A percentile compares a stretch with the other conserved stretches of the same genome.
Conservation (phyloP, 2,329 filamentous ascomycete species). For the Phaeosphaeriaceae sp. region DNA sequence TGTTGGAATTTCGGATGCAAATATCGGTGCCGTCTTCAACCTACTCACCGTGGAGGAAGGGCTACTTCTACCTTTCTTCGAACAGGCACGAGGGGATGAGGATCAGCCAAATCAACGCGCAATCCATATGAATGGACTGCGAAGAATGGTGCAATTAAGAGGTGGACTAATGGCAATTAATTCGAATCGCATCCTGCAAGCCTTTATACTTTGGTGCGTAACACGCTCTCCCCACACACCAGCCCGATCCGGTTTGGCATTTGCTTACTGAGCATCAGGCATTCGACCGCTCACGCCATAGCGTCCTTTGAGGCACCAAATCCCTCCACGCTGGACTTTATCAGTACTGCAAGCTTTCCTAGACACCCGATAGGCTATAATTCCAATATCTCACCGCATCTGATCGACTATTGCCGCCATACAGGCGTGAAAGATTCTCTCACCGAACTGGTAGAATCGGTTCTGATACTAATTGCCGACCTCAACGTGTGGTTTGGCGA, state of each 20-base stretch:
- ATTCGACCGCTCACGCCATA: slow-evolving; percentile 48
- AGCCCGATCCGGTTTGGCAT: slow-evolving; percentile 34
- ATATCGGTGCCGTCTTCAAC: slow-evolving; percentile 49
- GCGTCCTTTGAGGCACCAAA: slow-evolving; percentile 43
- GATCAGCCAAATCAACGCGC: slow-evolving; percentile 40
- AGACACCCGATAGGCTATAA: slow-evolving; percentile 39
- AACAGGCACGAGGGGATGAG: slow-evolving; percentile 24
- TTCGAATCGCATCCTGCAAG: slow-evolving; percentile 48
- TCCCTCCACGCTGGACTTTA: slow-evolving; percentile 37
- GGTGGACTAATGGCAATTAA: slow-evolving; percentile 42
- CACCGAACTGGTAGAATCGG: slow-evolving; percentile 33
- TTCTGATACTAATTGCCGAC: slow-evolving; percentile 42
- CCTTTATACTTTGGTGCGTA: slow-evolving; percentile 51
- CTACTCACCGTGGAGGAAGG: slow-evolving; percentile 46
- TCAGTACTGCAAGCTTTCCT: slow-evolving; percentile 33
- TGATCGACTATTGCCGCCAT: slow-evolving; percentile 37
- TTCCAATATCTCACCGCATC: slow-evolving; percentile 35
- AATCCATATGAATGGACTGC: slow-evolving; percentile 43
- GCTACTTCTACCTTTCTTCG: slow-evolving; percentile 31
- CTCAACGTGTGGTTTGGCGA: slow-evolving; percentile 44
- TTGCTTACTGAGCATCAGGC: slow-evolving; percentile 50
- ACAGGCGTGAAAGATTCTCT: slow-evolving; percentile 39
- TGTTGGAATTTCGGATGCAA: slow-evolving; percentile 43
- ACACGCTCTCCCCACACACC: slow-evolving; percentile 8
- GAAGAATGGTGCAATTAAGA: slow-evolving; percentile 43